Evolutionary conservation across 1,139 yeast species (phyloP), one percentile per base, ranked within the genome.

Genomic region (Yamadazyma pseudoaaseri): DNA sequence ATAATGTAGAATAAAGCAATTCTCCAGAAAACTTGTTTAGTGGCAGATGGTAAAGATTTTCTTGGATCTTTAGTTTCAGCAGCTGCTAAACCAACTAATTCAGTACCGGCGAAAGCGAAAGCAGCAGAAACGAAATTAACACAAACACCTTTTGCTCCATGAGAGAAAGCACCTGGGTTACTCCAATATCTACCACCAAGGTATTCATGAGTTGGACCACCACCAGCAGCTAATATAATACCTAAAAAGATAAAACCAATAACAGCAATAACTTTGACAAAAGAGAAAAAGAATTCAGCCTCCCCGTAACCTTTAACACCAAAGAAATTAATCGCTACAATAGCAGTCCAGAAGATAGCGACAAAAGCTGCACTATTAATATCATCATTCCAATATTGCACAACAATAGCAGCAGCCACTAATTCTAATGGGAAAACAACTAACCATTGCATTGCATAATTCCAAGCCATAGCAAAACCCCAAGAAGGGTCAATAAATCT

Each of bases 391-490:
- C 92, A 83, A 54, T 69, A 83, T 42, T 73, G 64, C 39, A 82
- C 76, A n/a, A 86, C 79, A 42, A 83, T 64, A 9, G 89, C 73
- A 20, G 86, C 84, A 9, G 90, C 90, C 43, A 81, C 86, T 49
- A 83, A 66, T 57, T 83, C 92, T 41, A 81, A 61, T 2, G 92
- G 90, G 47, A 83, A 60, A 33, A 81, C 79, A 36, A 81, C 74
- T 21, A 81, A 65, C 90, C 89, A 82, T 59, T 77, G 81, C 50
- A 81, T 60, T 35, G 80, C 81, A 54, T 81, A 83, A 59, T 81
- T 81, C 79, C 83, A 76, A 36, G 84, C 87, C 72, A 79, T 76
- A 33, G 86, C 80, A 56, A 86, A 86, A 34, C 89, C 90, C 77
- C 85, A 78, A 8, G 86, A 73, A 2, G 85, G 81, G 49, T 80